Conservation (phyloP, 345 rosid species). For the Kandelia obovata region DNA sequence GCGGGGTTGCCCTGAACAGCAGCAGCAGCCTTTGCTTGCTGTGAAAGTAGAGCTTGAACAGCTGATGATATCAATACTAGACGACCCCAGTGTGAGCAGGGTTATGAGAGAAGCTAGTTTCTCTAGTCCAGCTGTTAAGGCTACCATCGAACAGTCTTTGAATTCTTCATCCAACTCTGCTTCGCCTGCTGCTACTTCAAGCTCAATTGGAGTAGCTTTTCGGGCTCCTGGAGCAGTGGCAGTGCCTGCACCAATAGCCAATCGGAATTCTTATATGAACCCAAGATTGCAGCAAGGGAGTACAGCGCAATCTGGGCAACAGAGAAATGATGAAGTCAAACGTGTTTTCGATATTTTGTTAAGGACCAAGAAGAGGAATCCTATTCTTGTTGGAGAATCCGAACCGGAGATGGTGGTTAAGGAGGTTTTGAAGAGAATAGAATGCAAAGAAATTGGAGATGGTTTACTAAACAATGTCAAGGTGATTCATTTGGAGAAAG, state of each 20-base stretch:
- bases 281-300: conserved; percentile 69
- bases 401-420: conserved; percentile 68
- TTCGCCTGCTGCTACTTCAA: conserved; percentile 29
- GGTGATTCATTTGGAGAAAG: conserved; percentile 62
- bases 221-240: conserved; percentile 36
- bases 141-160: conserved; percentile 82
- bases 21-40: conserved; percentile 90
- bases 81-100: conserved; percentile 95
- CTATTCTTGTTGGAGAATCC: conserved; percentile 81
- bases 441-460: conserved; percentile 56
- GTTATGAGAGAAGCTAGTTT: conserved; percentile 99
- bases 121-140: conserved; percentile 91
- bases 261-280: conserved; percentile 65
- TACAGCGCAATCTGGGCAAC: conserved; percentile 33
- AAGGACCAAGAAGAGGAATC: conserved; percentile 68
- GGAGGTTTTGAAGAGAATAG: conserved; percentile 62
- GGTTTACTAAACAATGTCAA: conserved; percentile 52
- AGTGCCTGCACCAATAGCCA: conserved; percentile 21
- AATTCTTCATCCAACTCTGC: conserved; percentile 35
- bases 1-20: conserved; percentile 97
- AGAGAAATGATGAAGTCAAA: conserved; percentile 59
- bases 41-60: conserved; percentile 98
- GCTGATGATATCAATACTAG: conserved; percentile 89
- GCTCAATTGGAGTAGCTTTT: conserved; percentile 58
- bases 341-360: conserved; percentile 60